Base-by-base conservation (phyloP, 2,329 filamentous ascomycete genomes). In the Teratosphaeriaceae sp. region DNA sequence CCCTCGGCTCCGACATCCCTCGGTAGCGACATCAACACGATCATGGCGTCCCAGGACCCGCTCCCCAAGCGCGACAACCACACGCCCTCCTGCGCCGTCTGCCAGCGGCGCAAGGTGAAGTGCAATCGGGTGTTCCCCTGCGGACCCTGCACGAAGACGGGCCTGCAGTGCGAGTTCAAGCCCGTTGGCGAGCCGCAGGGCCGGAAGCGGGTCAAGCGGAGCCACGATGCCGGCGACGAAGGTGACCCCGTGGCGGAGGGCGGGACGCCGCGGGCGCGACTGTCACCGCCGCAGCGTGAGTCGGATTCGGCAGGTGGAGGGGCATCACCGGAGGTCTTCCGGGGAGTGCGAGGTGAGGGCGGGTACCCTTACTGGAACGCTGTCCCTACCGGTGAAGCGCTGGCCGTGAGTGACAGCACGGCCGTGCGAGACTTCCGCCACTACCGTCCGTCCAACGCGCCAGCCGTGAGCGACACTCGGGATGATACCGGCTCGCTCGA, bases 11-110 rank as follows among this genome's bases (percentile, higher is more conserved):
- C 27, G 27, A n/a, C n/a, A n/a, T n/a, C 27, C 31, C 31, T 18
- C 31, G 31, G 31, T 18, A 34, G 15, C 31, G 31, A 34, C 31
- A 33, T 15, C 6, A 15, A 33, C 7, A 6, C 29, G 8, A 16
- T n/a, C n/a, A n/a, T n/a, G n/a, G n/a, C n/a, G n/a, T n/a, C n/a
- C n/a, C 15, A 18, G 15, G 18, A 20, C n/a, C 9, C 31, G 4
- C 5, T n/a, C 31, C 27, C 27, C 15, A 53, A 52, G 41, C 45
- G 54, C 44, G 54, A 57, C 33, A 57, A 57, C 34, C 49, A 52
- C 40, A 57, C 52, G 18, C 54, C 54, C 3, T 51, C 47, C 19
- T 58, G 55, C 39, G 49, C 52, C 4, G 51, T 56, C 7, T 58
- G 55, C 26, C 47, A 48, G 31, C 27, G 39, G 12, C 38, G 45